Evolutionary conservation across 768 basidiomycete species (phyloP).

Genomic region (Trametes cingulata): DNA sequence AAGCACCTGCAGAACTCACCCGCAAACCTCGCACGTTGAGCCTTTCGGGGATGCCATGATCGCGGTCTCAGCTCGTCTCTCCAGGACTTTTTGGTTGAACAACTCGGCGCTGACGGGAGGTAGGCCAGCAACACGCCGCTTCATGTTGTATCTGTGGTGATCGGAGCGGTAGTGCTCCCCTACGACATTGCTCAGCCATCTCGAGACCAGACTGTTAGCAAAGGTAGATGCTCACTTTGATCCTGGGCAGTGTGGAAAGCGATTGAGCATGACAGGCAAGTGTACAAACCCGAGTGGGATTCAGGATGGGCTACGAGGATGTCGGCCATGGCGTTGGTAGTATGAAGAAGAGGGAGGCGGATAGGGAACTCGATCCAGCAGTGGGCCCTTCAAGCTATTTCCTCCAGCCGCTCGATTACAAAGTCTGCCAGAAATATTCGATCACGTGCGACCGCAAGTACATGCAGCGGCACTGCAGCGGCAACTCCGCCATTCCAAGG

Average conservation of each 20-base stretch:
- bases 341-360: neutral
- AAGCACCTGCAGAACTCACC: conserved; percentile 47
- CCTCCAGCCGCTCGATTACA: conserved; percentile 1
- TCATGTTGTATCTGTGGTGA: conserved; percentile 98
- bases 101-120: conserved; percentile 75
- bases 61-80: conserved; percentile 75
- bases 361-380: neutral
- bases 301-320: conserved; percentile 9
- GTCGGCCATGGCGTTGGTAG: conserved; percentile 13
- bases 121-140: conserved; percentile 87
- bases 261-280: conserved; percentile 90
- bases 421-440: conserved; percentile 2
- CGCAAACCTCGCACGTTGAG: conserved; percentile 77
- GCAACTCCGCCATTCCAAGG: too few relatives aligned
- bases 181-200: conserved; percentile 30
- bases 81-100: conserved; percentile 89
- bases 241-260: conserved; percentile 81
- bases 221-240: conserved; percentile 61
- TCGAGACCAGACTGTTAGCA: neutral
- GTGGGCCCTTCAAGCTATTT: neutral
- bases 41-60: conserved; percentile 60
- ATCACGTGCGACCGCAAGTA: neutral
- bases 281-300: conserved; percentile 49
- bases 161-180: conserved; percentile 91
- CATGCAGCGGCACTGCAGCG: neutral